Evolutionary conservation across 2,329 filamentous ascomycete species (phyloP).

Genomic region (Sarocladium kiliense): DNA sequence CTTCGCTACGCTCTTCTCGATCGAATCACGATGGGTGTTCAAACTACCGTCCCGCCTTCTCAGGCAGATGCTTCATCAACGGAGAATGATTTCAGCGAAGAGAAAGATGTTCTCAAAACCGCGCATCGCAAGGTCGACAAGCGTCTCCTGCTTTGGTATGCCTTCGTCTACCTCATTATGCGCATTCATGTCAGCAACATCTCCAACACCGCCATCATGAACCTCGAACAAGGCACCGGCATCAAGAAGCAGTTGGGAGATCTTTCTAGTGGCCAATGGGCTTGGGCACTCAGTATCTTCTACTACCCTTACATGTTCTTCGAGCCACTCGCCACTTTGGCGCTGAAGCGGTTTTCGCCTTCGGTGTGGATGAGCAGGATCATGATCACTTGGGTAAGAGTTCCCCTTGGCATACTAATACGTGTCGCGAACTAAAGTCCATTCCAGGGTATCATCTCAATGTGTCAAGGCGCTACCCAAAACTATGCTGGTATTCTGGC

Average conservation of each 20-base stretch:
- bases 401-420: not conserved
- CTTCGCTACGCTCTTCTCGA: too few species aligned
- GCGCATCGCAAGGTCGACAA: constrained; percentile 16
- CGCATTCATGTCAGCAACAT: constrained; percentile 20
- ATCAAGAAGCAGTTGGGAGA: constrained; percentile 18
- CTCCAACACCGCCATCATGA: constrained; percentile 22
- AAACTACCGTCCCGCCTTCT: not conserved
- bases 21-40: not conserved
- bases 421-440: not conserved
- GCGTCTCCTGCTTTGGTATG: constrained; percentile 19
- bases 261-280: constrained; percentile 19
- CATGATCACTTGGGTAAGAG: constrained; percentile 18
- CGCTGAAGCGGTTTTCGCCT: constrained; percentile 17
- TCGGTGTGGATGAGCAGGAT: constrained; percentile 21
- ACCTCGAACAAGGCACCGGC: constrained; percentile 21
- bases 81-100: not conserved
- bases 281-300: constrained; percentile 19
- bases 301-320: constrained; percentile 22
- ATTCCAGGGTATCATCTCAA: constrained; percentile 15
- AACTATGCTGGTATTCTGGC: constrained; percentile 21
- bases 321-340: constrained; percentile 19
- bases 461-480: constrained; percentile 18
- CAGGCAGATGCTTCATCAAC: not conserved
- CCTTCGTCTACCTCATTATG: constrained; percentile 20
- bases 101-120: not conserved